Evolutionary conservation across 768 basidiomycete species (phyloP).

Genomic region (Rhodotorula kratochvilovae): DNA sequence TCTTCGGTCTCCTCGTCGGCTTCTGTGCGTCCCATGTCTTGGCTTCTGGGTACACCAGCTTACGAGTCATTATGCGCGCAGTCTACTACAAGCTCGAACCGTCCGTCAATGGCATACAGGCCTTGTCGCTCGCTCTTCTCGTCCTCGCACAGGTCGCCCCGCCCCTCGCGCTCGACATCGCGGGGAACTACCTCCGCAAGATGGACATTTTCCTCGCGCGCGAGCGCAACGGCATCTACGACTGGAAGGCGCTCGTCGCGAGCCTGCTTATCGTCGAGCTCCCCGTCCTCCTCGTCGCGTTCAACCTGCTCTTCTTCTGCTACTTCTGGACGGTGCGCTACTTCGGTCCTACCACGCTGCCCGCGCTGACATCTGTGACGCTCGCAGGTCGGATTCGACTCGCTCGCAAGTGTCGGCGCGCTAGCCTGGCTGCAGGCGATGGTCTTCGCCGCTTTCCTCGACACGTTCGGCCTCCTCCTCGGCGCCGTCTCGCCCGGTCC

Average conservation of each 20-base stretch:
- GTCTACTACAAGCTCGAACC: neutral
- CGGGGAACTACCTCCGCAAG: neutral
- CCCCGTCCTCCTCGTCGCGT: constrained; percentile 37
- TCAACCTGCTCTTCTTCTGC: constrained; percentile 58
- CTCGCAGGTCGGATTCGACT: constrained; percentile 50
- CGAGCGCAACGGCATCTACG: constrained; percentile 26
- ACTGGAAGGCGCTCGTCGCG: constrained; percentile 22
- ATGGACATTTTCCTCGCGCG: constrained; percentile 15
- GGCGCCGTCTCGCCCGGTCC: constrained; percentile 22
- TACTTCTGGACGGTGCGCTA: constrained; percentile 59
- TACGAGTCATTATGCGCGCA: neutral
- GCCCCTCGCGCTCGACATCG: constrained; percentile 19
- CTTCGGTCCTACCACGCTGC: no score
- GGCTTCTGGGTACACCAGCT: no score
- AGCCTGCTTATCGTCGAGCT: constrained; percentile 2
- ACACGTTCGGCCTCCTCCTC: constrained; percentile 5
- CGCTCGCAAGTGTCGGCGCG: neutral
- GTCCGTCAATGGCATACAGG: constrained; percentile 4
- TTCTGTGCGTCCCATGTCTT: neutral
- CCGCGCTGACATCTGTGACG: no score
- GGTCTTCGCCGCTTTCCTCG: constrained; percentile 62
- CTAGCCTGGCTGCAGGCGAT: constrained; percentile 44
- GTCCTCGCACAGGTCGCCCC: constrained; percentile 6
- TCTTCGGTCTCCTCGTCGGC: constrained; percentile 36
- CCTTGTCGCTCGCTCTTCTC: constrained; percentile 1